These are phyloP conservation scores for Neonectria ditissima DNA, from an alignment of 2,329 filamentous ascomycete genomes.

Conservation along the genomic window DNA sequence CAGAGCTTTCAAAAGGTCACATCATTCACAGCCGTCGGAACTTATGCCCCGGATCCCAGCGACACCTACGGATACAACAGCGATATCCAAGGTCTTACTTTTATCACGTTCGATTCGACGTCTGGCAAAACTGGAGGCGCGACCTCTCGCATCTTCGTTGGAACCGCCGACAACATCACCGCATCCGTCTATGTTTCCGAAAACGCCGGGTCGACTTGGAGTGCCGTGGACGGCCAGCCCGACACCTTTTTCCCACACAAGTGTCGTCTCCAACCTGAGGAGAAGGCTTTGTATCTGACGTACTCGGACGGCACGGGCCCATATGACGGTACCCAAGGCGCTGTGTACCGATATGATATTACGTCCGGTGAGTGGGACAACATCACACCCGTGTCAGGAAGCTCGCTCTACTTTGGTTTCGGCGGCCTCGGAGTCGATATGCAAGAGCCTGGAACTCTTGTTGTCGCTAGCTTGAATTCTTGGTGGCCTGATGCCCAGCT, in stretches of 20 bases:
- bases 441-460: constrained; percentile 65
- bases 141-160: constrained; percentile 68
- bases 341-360: constrained; percentile 67
- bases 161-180: constrained; percentile 64
- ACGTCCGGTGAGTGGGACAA: constrained; percentile 62
- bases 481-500: constrained; percentile 71
- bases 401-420: constrained; percentile 64
- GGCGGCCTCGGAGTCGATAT: constrained; percentile 67
- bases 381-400: constrained; percentile 60
- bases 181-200: constrained; percentile 66
- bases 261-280: constrained; percentile 60
- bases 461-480: constrained; percentile 67
- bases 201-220: constrained; percentile 66
- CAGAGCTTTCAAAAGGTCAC: constrained; percentile 64
- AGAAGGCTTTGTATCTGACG: constrained; percentile 66
- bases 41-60: constrained; percentile 58
- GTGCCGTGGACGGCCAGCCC: constrained; percentile 62
- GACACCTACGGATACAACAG: constrained; percentile 59
- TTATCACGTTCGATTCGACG: constrained; percentile 67
- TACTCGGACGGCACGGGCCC: constrained; percentile 68
- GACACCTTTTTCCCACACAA: constrained; percentile 66
- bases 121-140: constrained; percentile 58
- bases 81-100: constrained; percentile 61
- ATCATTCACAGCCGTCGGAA: constrained; percentile 63
- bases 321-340: constrained; percentile 66